Base-by-base conservation (phyloP, 345 rosid species). In the Rhizophora mangle region DNA sequence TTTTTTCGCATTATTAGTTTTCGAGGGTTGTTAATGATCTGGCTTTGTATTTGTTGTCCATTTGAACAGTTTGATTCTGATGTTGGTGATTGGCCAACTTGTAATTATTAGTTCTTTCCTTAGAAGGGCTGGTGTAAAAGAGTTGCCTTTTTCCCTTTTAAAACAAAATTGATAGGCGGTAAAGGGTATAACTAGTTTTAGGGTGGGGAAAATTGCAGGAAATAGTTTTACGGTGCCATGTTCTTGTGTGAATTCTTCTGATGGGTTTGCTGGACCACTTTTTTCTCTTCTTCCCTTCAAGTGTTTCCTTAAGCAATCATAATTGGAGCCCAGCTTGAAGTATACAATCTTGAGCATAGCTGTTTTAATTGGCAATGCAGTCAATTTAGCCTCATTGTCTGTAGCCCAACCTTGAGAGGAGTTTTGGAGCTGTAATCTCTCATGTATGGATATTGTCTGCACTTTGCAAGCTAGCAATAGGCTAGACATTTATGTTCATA, bases 11-110 rank as follows among this genome's bases (percentile, higher is more conserved):
- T 66, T 68, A 59, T 62, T 59, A 49, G 21, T 67, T 60, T 55
- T 68, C 19, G 15, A 59, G 61, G 70, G 63, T 67, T 5, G 72
- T 63, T 64, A 67, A 72, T 72, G 62, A 31, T 36, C 67, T 59
- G 55, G 46, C 26, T 58, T 61, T 68, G 55, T 68, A 68, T n/a
- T n/a, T n/a, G 65, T 68, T 60, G 77, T 68, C 30, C 68, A 64
- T 31, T 72, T 13, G 60, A 56, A 36, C 65, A n/a, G 43, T 31
- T 39, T 15, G 16, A 4, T 62, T 68, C 53, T 76, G 76, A 18
- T 75, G 65, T 65, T 65, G 82, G 79, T 79, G 62, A 63, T 37
- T 4, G 60, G 80, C 76, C 85, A 72, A 47, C 51, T 77, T 68
- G 37, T 49, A 65, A 76, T 64, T 69, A 32, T 60, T 75, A 76